phyloP scores from a whole-genome alignment of 495 filamentous ascomycete species.

The Monascus purpureus region DNA sequence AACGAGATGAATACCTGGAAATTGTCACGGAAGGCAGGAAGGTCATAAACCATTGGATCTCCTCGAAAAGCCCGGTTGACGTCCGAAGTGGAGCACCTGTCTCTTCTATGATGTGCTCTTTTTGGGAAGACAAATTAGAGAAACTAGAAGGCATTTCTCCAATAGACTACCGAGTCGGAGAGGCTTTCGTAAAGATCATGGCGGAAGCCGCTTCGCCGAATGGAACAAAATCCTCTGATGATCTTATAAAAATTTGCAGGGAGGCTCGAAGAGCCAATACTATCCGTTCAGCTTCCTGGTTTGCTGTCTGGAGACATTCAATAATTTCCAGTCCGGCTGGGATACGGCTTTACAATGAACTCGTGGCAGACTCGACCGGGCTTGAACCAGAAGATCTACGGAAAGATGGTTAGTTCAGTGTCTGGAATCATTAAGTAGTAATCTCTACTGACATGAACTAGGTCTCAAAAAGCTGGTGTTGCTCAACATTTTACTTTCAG shows the following conservation, averaged over 20 bases:
- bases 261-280: constrained; percentile 23
- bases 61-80: constrained; percentile 8
- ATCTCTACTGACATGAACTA: constrained; percentile 11
- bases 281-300: constrained; percentile 27
- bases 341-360: constrained; percentile 39
- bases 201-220: constrained; percentile 12
- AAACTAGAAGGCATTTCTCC: constrained; percentile 17
- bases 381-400: constrained; percentile 25
- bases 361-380: constrained; percentile 45
- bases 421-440: background rate
- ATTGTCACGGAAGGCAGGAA: constrained; percentile 43
- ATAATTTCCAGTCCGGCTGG: constrained; percentile 24
- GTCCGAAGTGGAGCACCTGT: constrained; percentile 6
- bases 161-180: constrained; percentile 23
- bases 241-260: constrained; percentile 20
- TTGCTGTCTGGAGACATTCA: constrained; percentile 18
- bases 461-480: constrained; percentile 41
- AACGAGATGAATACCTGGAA: constrained; percentile 45
- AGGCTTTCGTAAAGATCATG: constrained; percentile 30
- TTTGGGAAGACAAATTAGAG: constrained; percentile 25
- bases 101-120: constrained; percentile 13
- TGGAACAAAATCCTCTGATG: constrained; percentile 16
- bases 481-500: constrained; percentile 43
- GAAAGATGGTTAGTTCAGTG: constrained; percentile 26
- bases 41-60: constrained; percentile 36